These are phyloP conservation scores for Populus pruinosa DNA, from an alignment of 345 rosid genomes.

Conservation along the genomic window DNA sequence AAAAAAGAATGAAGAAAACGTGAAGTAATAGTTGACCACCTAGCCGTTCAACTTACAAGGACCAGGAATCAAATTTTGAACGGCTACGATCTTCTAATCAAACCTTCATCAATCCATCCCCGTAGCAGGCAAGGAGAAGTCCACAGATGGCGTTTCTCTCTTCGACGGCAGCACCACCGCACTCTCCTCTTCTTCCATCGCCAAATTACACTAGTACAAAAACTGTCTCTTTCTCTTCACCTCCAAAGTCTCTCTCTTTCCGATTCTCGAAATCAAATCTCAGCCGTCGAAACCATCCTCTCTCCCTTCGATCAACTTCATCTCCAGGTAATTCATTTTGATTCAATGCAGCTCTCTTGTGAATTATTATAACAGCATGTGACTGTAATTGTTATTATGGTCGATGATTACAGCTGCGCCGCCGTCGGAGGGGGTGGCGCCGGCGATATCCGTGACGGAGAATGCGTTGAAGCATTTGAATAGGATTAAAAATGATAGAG, in stretches of 20 bases:
- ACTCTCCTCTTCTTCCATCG: slow-evolving; percentile 28
- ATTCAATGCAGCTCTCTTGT: not conserved
- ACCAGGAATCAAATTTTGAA: not conserved
- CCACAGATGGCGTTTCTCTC: slow-evolving; percentile 45
- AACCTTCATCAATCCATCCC: not conserved
- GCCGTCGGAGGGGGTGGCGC: slow-evolving; percentile 52
- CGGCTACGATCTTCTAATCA: not conserved
- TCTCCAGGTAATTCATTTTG: slow-evolving; percentile 41
- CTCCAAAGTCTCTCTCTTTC: slow-evolving; percentile 38
- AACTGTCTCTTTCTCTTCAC: slow-evolving; percentile 1
- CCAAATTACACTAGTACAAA: slow-evolving; percentile 4
- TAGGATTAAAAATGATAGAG: slow-evolving; percentile 69
- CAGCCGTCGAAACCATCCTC: slow-evolving; percentile 32
- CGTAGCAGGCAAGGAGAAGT: not conserved
- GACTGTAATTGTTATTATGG: not conserved
- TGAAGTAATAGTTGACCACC: not conserved
- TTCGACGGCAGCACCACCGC: slow-evolving; percentile 25
- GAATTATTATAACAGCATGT: not conserved
- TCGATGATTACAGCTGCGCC: slow-evolving; percentile 29
- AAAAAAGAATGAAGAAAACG: not conserved
- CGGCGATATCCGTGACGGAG: slow-evolving; percentile 76
- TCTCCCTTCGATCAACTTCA: slow-evolving; percentile 55
- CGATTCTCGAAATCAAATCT: slow-evolving; percentile 32
- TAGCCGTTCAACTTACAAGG: not conserved
- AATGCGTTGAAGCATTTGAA: slow-evolving; percentile 73